A percentile compares a stretch with the other conserved stretches of the same genome.
These are phyloP conservation scores for Coemansia sp. DNA, from an alignment of 192 early-diverging fungal genomes.

Conservation along the genomic window DNA sequence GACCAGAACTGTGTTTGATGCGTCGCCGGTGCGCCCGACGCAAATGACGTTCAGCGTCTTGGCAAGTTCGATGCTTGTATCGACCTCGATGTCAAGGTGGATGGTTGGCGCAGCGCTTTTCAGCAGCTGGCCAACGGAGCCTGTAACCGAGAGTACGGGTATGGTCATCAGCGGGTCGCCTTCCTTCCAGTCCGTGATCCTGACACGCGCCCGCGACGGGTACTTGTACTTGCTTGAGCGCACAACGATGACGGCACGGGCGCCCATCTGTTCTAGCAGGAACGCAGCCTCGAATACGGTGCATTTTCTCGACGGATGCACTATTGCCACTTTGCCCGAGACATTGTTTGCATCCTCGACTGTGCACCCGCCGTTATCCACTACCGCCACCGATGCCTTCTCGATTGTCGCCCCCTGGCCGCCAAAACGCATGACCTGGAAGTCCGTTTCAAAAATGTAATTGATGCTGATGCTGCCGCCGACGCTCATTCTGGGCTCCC, in stretches of 20 bases:
- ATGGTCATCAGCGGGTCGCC: constrained; percentile 65
- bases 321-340: constrained; percentile 57
- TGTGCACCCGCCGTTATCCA: constrained; percentile 53
- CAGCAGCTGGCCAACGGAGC: constrained; percentile 61
- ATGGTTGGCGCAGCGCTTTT: constrained; percentile 24
- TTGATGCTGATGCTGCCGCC: constrained; percentile 19
- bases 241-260: constrained; percentile 63
- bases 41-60: constrained; percentile 69
- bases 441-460: constrained; percentile 43
- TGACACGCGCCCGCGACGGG: constrained; percentile 59
- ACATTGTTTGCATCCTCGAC: constrained; percentile 48
- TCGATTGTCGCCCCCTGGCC: constrained; percentile 57
- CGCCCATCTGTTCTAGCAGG: constrained; percentile 61
- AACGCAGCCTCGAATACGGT: constrained; percentile 62
- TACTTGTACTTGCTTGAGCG: constrained; percentile 47
- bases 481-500: constrained; percentile 18
- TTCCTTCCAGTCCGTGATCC: constrained; percentile 65
- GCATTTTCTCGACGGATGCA: constrained; percentile 51
- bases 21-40: constrained; percentile 53
- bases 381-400: constrained; percentile 47
- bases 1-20: constrained; percentile 58
- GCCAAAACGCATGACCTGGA: constrained; percentile 60
- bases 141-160: constrained; percentile 62
- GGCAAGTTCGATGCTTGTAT: constrained; percentile 57
- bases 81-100: constrained; percentile 52